phyloP scores from a whole-genome alignment of 225 moss, liverwort and hornwort genomes.

The Antitrichia curtipendula region DNA sequence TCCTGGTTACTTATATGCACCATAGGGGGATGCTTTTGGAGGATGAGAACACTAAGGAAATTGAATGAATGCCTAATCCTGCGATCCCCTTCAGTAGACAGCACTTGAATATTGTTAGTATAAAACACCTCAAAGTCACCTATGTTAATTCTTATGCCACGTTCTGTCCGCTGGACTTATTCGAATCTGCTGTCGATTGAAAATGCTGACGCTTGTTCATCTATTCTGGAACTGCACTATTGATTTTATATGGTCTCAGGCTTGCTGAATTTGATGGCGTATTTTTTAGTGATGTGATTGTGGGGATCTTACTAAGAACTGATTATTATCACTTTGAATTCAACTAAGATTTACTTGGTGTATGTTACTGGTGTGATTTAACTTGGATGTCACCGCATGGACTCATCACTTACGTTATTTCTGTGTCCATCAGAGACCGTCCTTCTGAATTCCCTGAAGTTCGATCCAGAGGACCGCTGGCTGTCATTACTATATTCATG shows the following conservation, averaged over 20 bases:
- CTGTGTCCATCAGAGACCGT: constrained; percentile 37
- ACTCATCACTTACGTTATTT: neutral
- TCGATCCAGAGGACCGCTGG: constrained; percentile 94
- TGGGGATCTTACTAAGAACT: neutral
- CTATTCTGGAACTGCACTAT: neutral
- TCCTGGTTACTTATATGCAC: neutral
- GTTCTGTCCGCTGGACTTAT: neutral
- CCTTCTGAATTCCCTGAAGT: constrained; percentile 72
- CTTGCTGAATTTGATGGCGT: neutral
- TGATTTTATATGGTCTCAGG: neutral
- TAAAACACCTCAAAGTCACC: neutral
- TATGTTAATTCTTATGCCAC: neutral
- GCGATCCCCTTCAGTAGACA: neutral
- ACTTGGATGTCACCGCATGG: neutral
- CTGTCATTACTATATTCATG: constrained; percentile 85
- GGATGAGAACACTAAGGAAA: neutral
- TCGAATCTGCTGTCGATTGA: neutral
- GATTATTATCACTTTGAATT: neutral
- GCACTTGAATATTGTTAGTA: neutral
- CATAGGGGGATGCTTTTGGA: neutral
- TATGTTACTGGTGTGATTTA: neutral
- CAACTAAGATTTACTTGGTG: neutral
- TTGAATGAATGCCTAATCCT: neutral
- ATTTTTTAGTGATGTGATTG: neutral
- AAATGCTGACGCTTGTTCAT: neutral